A percentile compares a stretch with the other conserved stretches of the same genome.
Evolutionary conservation across 192 early-diverging fungal genomes (phyloP).

Genomic region (Coemansia sp.): DNA sequence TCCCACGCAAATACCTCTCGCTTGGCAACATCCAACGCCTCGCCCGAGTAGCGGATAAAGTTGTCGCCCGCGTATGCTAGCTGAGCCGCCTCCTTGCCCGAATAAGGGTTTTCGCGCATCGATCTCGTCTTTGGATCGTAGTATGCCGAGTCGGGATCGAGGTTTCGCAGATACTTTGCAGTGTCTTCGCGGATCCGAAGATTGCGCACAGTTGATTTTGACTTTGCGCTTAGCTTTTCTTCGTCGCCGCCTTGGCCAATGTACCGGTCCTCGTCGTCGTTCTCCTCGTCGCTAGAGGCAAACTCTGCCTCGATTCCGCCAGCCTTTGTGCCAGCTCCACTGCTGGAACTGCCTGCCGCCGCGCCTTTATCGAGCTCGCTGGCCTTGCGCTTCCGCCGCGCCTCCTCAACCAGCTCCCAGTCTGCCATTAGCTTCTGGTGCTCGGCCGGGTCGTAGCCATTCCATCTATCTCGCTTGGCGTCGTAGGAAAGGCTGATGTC

Average conservation of each 20-base stretch:
- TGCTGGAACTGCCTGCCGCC: background rate
- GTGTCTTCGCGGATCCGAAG: constrained; percentile 99
- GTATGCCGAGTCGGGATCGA: constrained; percentile 93
- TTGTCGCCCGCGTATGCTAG: constrained; percentile 86
- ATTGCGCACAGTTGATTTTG: constrained; percentile 93
- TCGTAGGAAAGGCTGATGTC: constrained; percentile 84
- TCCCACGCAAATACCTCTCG: constrained; percentile 96
- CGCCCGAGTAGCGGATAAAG: constrained; percentile 89
- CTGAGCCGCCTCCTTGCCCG: constrained; percentile 62
- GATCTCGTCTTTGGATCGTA: constrained; percentile 99
- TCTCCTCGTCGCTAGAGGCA: constrained; percentile 71
- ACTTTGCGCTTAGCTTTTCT: constrained; percentile 87
- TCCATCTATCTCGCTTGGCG: constrained; percentile 97
- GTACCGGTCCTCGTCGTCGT: constrained; percentile 88
- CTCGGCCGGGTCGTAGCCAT: constrained; percentile 92
- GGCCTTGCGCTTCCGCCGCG: constrained; percentile 78
- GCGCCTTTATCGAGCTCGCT: constrained; percentile 68
- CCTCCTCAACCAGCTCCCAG: constrained; percentile 89
- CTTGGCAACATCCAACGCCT: constrained; percentile 78
- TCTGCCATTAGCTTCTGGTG: constrained; percentile 72
- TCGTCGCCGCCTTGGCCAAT: constrained; percentile 65
- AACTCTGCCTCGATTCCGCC: constrained; percentile 28
- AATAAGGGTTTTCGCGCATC: constrained; percentile 97
- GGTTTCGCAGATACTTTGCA: constrained; percentile 96
- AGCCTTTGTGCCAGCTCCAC: background rate